These are phyloP conservation scores for Scutellaria barbata DNA, from an alignment of 257 asterid genomes.

Conservation along the genomic window DNA sequence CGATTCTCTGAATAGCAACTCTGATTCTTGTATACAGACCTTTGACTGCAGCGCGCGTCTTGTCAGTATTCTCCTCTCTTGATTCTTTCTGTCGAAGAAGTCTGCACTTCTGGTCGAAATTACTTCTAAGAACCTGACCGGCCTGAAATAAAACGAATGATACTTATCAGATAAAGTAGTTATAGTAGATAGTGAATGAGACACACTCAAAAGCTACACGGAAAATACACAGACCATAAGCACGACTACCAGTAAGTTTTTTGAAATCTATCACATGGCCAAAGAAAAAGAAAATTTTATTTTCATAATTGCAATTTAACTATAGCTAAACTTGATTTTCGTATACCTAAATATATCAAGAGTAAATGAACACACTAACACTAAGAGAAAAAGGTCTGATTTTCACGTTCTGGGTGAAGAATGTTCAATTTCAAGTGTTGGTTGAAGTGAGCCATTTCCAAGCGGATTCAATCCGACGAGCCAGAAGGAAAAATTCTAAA, in stretches of 20 bases:
- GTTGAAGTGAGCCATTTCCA: too few relatives aligned
- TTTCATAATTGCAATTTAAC: not conserved
- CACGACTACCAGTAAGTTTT: not conserved
- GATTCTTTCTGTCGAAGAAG: constrained; percentile 85
- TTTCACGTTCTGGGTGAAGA: too few relatives aligned
- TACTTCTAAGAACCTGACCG: constrained; percentile 64
- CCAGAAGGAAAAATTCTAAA: too few relatives aligned
- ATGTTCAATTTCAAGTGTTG: too few relatives aligned
- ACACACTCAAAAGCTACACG: not conserved
- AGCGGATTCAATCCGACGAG: too few relatives aligned
- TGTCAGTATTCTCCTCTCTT: constrained; percentile 66
- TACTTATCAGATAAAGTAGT: not conserved
- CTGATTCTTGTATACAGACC: constrained; percentile 88
- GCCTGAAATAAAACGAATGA: constrained; percentile 55
- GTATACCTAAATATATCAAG: not conserved
- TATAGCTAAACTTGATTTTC: not conserved
- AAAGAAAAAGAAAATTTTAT: not conserved
- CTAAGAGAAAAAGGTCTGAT: not conserved
- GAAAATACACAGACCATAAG: not conserved
- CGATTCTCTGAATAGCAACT: constrained; percentile 88
- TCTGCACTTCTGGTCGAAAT: constrained; percentile 78
- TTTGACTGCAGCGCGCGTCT: constrained; percentile 87
- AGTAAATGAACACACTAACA: not conserved
- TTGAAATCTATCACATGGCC: not conserved
- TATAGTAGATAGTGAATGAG: not conserved